phyloP scores from a whole-genome alignment of 2,329 filamentous ascomycete genomes.

The Cordyceps javanica region DNA sequence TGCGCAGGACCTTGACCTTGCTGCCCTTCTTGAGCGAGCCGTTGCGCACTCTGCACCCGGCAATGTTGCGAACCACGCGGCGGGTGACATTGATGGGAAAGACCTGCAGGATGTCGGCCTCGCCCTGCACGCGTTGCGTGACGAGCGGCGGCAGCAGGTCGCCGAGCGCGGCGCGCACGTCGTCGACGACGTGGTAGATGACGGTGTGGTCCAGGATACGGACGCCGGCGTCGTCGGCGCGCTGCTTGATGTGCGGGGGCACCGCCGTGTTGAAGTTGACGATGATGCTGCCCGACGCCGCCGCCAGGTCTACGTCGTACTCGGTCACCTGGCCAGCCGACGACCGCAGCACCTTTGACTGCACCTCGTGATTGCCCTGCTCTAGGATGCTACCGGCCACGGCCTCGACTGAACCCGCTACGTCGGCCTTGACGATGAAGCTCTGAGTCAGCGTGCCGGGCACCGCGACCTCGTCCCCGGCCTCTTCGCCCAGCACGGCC shows the following conservation, averaged over 20 bases:
- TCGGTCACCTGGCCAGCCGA: constrained; percentile 74
- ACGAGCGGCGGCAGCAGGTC: constrained; percentile 62
- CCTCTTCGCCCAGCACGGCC: constrained; percentile 29
- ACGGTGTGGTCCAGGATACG: constrained; percentile 78
- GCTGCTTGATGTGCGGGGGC: constrained; percentile 58
- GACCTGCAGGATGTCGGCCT: constrained; percentile 76
- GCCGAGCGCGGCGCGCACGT: constrained; percentile 61
- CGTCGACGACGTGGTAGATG: constrained; percentile 75
- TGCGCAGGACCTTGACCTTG: constrained; percentile 66
- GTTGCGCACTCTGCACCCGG: constrained; percentile 82
- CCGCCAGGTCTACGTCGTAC: constrained; percentile 84
- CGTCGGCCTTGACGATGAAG: constrained; percentile 88
- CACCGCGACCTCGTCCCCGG: constrained; percentile 32
- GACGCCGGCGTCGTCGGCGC: constrained; percentile 68
- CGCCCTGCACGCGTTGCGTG: constrained; percentile 68
- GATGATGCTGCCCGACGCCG: constrained; percentile 66
- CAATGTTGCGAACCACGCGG: constrained; percentile 65
- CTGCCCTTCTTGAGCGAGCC: constrained; percentile 60
- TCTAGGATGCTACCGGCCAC: constrained; percentile 70
- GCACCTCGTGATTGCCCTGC: constrained; percentile 80
- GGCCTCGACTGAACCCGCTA: constrained; percentile 89
- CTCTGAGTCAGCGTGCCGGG: constrained; percentile 53
- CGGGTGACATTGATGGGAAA: constrained; percentile 81
- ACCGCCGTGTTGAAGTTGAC: constrained; percentile 80
- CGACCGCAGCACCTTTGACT: constrained; percentile 68